Evolutionary conservation across 257 asterid genomes (phyloP), one percentile per base, ranked within the genome.

Genomic region (Nicotiana noctiflora): DNA sequence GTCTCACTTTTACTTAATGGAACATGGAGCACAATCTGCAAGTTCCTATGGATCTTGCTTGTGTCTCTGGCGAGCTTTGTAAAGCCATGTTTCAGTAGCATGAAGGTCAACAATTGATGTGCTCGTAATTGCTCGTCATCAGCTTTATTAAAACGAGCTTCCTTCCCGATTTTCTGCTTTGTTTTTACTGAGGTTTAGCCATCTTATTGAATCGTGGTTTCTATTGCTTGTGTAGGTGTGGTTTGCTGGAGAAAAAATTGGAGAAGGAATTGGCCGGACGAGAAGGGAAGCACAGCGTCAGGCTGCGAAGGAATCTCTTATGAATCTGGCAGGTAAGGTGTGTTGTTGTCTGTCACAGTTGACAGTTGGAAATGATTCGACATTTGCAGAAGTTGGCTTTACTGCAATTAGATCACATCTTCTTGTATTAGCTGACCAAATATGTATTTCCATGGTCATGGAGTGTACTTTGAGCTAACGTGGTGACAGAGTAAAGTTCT

Each of bases 301-400:
- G 83, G 98, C 99, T 86, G 93, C 95, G 27, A 94, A 94, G 84
- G 92, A 81, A 76, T 91, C 99, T 85, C 94, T 96, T 79, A 77
- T 87, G 82, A 84, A 86, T 87, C 88, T 96, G 92, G 97, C 97
- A 59, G 98, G 99, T 92, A 90, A 84, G 80, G 60, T 85, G 18
- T 51, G 74, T 44, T 79, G 21, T 37, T 79, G 21, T 37, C 37
- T 49, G 17, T 79, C 53, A 79, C 27, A 23, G 11, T 60, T 81
- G 63, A 67, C 84, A 53, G 81, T 78, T 60, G 75, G 81, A 40
- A 56, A 60, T 78, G 81, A 60, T 34, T 37, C 5, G 77, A 46
- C 60, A 21, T 44, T 29, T 13, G 49, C 77, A 23, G 51, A 46
- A 25, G 77, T 70, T 70, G 77, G 77, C 12, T 44, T 44, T 70